A percentile compares a stretch with the other conserved stretches of the same genome.
These are phyloP conservation scores for Alternaria novae-zelandiae DNA, from an alignment of 2,329 filamentous ascomycete species.

Conservation along the genomic window DNA sequence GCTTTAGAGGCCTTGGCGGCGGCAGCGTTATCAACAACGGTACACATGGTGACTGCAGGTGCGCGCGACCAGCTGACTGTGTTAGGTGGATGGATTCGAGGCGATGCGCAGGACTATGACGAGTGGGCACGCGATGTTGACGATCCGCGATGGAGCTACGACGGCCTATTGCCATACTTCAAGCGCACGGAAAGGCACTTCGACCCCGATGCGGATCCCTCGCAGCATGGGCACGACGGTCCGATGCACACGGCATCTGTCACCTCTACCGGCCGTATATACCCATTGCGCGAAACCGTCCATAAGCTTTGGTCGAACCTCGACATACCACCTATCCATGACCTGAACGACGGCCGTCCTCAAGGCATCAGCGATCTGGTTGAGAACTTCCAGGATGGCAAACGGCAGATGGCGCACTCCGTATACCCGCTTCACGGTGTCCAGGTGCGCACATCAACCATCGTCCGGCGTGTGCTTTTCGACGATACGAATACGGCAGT, in stretches of 20 bases:
- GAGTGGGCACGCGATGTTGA: constrained; percentile 31
- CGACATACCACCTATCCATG: constrained; percentile 16
- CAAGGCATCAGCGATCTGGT: constrained; percentile 30
- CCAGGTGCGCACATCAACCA: constrained; percentile 17
- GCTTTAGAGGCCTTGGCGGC: no score
- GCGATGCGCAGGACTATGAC: constrained; percentile 26
- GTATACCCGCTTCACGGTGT: constrained; percentile 20
- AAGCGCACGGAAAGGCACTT: constrained; percentile 31
- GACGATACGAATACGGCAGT: constrained; percentile 16
- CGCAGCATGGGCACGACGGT: constrained; percentile 35
- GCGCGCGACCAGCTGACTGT: no score
- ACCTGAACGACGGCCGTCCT: constrained; percentile 27
- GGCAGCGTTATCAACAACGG: no score
- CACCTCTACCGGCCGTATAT: constrained; percentile 15
- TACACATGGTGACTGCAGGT: no score
- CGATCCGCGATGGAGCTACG: constrained; percentile 36
- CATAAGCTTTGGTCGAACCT: constrained; percentile 21
- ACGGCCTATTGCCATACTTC: constrained; percentile 38
- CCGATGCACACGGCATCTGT: constrained; percentile 28
- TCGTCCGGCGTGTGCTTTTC: constrained; percentile 18
- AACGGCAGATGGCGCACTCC: constrained; percentile 25
- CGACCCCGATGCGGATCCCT: constrained; percentile 21
- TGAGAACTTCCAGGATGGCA: constrained; percentile 31
- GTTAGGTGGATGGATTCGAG: no score
- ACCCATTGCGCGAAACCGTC: constrained; percentile 22